Conservation (phyloP, 805 yeast species). For the Hanseniaspora nectarophila region DNA sequence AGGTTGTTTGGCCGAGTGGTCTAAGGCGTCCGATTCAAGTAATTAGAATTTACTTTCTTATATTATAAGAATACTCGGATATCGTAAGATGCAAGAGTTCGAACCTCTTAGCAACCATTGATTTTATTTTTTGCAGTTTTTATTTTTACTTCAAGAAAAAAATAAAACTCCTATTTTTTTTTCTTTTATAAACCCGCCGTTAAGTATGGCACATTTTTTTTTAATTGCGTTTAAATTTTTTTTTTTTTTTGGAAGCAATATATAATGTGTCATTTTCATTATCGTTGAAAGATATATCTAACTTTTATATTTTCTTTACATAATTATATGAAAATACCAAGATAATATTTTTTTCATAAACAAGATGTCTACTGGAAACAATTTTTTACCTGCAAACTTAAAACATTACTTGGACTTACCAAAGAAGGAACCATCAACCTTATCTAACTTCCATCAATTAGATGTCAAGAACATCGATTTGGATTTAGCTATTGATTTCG, state of each 20-base stretch:
- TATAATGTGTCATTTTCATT: too few species aligned
- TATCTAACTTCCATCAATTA: slow-evolving; percentile 54
- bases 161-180: not conserved
- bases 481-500: slow-evolving; percentile 45
- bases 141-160: not conserved
- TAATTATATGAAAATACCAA: not conserved
- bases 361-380: not conserved
- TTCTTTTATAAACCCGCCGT: not conserved
- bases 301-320: not conserved
- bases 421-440: slow-evolving; percentile 55
- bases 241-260: too few species aligned
- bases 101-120: slow-evolving; percentile 15
- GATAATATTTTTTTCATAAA: not conserved
- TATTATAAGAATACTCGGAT: slow-evolving; percentile 13
- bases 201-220: too few species aligned
- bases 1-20: slow-evolving; percentile 16
- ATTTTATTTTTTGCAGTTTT: not conserved
- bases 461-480: slow-evolving; percentile 41
- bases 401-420: slow-evolving; percentile 9
- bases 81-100: slow-evolving; percentile 16
- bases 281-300: too few species aligned
- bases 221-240: too few species aligned
- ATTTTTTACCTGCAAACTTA: slow-evolving; percentile 8
- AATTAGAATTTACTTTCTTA: slow-evolving; percentile 15
- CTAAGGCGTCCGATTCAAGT: slow-evolving; percentile 16